Percentiles rank a stretch among this genome's conserved stretches.
These are phyloP conservation scores for Psidium guajava DNA, from an alignment of 345 rosid species.

Conservation along the genomic window DNA sequence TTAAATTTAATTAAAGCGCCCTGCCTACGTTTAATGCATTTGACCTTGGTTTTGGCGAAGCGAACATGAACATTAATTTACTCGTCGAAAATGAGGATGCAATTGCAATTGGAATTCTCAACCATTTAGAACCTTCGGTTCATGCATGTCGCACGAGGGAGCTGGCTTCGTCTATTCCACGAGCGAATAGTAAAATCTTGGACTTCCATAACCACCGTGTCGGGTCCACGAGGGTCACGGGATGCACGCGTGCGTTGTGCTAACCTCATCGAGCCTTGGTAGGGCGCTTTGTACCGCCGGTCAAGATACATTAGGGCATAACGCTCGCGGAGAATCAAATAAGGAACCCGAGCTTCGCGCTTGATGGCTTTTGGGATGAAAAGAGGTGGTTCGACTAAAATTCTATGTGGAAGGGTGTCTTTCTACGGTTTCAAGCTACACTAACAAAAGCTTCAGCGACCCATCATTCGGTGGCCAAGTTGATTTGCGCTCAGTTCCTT, in stretches of 20 bases:
- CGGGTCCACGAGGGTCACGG: fast-evolving
- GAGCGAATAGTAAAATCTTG: too few species aligned
- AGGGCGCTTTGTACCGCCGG: fast-evolving
- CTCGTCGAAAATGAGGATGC: not conserved
- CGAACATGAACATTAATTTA: not conserved
- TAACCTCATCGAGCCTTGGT: not conserved
- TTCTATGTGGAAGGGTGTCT: too few species aligned
- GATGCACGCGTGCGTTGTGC: not conserved
- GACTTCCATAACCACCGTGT: not conserved
- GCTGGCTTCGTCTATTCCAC: too few species aligned
- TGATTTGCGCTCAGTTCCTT: too few species aligned
- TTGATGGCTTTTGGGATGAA: not conserved
- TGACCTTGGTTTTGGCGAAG: not conserved
- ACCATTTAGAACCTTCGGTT: not conserved
- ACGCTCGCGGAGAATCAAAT: not conserved
- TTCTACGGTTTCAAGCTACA: not conserved
- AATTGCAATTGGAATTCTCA: not conserved
- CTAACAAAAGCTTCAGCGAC: not conserved
- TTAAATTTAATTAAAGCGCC: not conserved
- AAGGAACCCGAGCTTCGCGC: not conserved
- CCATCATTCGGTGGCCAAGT: too few species aligned
- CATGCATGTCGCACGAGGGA: too few species aligned
- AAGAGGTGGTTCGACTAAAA: not conserved
- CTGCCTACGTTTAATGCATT: not conserved
- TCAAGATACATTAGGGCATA: not conserved